Percentiles rank a stretch among this genome's conserved stretches.
Evolutionary conservation across 23 red algal genomes (phyloP).

Genomic region (Gracilaria gracilis): DNA sequence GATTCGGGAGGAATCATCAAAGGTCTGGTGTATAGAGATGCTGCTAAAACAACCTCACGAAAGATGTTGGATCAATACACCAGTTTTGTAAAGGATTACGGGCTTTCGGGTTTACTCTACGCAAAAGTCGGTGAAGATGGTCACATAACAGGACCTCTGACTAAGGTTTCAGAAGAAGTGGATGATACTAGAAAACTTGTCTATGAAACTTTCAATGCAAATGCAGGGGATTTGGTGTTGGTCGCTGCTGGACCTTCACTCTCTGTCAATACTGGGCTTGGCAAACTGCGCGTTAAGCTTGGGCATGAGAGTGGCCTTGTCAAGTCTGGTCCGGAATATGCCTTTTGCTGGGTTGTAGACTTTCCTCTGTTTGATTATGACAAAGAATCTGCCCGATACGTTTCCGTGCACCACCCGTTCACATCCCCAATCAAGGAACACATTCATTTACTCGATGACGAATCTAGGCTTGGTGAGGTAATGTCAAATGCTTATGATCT

Average conservation of each 20-base stretch:
- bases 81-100: conserved; percentile 82
- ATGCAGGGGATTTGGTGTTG: conserved; percentile 79
- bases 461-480: conserved; percentile 48
- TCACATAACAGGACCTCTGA: conserved; percentile 70
- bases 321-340: conserved; percentile 34
- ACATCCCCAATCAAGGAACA: conserved; percentile 84
- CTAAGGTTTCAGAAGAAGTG: conserved; percentile 51
- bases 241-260: conserved; percentile 69
- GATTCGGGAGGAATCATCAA: conserved; percentile 68
- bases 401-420: conserved; percentile 97
- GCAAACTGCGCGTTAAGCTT: conserved; percentile 85
- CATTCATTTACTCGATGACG: conserved; percentile 61
- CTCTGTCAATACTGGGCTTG: conserved; percentile 85
- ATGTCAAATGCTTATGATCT: conserved; percentile 91
- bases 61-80: conserved; percentile 94
- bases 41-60: conserved; percentile 69
- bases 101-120: conserved; percentile 86
- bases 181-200: conserved; percentile 26
- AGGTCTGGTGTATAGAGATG: conserved; percentile 73
- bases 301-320: conserved; percentile 72
- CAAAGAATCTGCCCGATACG: conserved; percentile 49
- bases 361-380: conserved; percentile 96
- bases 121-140: conserved; percentile 83
- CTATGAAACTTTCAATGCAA: conserved; percentile 53
- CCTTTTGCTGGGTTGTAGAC: conserved; percentile 92